Evolutionary conservation across 2,329 filamentous ascomycete species (phyloP).

Genomic region (Furcasterigmium furcatum): DNA sequence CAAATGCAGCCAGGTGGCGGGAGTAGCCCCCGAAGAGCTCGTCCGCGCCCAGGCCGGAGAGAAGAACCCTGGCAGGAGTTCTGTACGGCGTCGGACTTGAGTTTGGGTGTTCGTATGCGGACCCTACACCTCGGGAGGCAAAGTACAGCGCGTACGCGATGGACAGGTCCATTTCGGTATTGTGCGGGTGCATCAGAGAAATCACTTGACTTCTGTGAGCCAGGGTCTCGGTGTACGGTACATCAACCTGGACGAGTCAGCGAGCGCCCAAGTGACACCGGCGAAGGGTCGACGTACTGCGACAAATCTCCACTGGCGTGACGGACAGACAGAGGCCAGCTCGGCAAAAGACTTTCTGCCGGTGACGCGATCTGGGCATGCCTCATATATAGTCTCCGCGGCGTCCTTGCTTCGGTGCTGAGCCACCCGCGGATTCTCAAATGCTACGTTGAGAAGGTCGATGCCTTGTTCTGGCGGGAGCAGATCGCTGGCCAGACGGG

Average conservation of each 20-base stretch:
- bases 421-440: conserved; percentile 82
- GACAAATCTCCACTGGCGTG: conserved; percentile 78
- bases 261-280: background rate
- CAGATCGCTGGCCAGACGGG: conserved; percentile 74
- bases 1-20: conserved; percentile 76
- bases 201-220: conserved; percentile 68
- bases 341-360: conserved; percentile 79
- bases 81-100: conserved; percentile 44
- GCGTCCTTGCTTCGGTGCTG: conserved; percentile 40
- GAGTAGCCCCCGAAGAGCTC: conserved; percentile 94
- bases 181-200: conserved; percentile 83
- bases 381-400: conserved; percentile 59
- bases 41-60: conserved; percentile 92
- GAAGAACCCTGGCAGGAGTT: conserved; percentile 74
- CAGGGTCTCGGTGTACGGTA: conserved; percentile 74
- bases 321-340: conserved; percentile 64
- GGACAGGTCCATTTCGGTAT: conserved; percentile 98
- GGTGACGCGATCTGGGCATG: conserved; percentile 87
- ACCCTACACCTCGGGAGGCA: conserved; percentile 71
- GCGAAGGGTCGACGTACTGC: conserved; percentile 41
- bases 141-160: conserved; percentile 95
- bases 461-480: conserved; percentile 67
- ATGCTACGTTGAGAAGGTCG: conserved; percentile 92
- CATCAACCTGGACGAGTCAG: conserved; percentile 55
- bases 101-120: conserved; percentile 27